These are phyloP conservation scores for Silene coronaria DNA, from an alignment of 179 eudicot genomes.

Conservation along the genomic window DNA sequence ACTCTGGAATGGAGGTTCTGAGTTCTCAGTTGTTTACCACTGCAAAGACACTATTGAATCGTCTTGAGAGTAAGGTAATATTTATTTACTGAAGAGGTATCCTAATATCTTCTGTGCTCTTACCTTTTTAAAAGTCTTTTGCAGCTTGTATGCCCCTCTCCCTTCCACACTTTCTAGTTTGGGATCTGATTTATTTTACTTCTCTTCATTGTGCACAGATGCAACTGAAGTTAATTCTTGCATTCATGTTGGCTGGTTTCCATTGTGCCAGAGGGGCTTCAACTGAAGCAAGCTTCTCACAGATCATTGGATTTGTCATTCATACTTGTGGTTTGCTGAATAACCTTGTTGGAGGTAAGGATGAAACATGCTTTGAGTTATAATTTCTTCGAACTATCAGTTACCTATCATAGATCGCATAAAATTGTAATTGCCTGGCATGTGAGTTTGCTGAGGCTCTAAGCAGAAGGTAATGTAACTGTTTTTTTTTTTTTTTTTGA, in stretches of 20 bases:
- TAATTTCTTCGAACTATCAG: not conserved
- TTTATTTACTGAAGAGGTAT: not conserved
- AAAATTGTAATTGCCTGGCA: not conserved
- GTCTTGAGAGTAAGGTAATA: slow-evolving; percentile 49
- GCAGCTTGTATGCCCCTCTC: not conserved
- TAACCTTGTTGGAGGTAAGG: slow-evolving; percentile 49
- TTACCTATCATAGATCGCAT: slow-evolving; percentile 1
- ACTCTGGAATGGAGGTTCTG: slow-evolving; percentile 42
- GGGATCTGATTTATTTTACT: slow-evolving; percentile 1
- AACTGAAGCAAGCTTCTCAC: slow-evolving; percentile 54
- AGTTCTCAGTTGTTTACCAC: slow-evolving; percentile 43
- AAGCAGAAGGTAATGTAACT: not conserved
- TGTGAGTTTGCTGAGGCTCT: not conserved
- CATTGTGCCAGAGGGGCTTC: slow-evolving; percentile 61
- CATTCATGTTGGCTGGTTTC: slow-evolving; percentile 61
- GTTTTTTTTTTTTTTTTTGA: no score
- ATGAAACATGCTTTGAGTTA: not conserved
- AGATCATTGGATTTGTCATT: slow-evolving; percentile 46
- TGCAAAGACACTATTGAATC: slow-evolving; percentile 47
- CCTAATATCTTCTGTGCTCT: not conserved
- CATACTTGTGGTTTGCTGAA: slow-evolving; percentile 39
- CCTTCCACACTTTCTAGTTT: not conserved
- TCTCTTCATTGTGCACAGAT: slow-evolving; percentile 44
- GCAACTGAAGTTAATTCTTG: slow-evolving; percentile 48
- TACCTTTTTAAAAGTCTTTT: not conserved